Percentiles rank a stretch among this genome's conserved stretches.
Conservation (phyloP, 495 filamentous ascomycete genomes). For the Haplographium delicatum region DNA sequence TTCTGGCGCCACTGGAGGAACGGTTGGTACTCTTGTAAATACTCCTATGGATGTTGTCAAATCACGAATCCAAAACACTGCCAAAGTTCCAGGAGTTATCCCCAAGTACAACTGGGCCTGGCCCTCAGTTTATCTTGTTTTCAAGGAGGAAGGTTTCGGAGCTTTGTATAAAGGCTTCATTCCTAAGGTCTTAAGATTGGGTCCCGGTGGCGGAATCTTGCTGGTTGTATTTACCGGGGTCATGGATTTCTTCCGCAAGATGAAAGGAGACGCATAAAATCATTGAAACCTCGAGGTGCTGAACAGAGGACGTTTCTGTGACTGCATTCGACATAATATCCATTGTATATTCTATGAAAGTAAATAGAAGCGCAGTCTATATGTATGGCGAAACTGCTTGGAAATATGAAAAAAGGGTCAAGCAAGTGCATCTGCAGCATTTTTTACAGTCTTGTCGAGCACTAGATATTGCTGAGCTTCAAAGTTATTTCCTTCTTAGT, state of each 20-base stretch:
- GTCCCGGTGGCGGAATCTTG: constrained; percentile 86
- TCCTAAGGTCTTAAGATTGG: constrained; percentile 87
- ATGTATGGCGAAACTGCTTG: too few relatives aligned
- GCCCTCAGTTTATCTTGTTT: constrained; percentile 75
- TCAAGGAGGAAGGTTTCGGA: constrained; percentile 86
- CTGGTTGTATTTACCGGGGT: constrained; percentile 89
- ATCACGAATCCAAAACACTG: constrained; percentile 89
- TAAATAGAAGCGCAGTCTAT: neutral
- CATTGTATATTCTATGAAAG: constrained; percentile 7
- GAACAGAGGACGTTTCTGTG: neutral
- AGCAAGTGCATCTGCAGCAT: too few relatives aligned
- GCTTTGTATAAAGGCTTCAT: constrained; percentile 97
- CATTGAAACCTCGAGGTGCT: neutral
- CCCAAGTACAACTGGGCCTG: constrained; percentile 99
- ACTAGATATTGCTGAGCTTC: too few relatives aligned
- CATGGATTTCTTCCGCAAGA: constrained; percentile 77
- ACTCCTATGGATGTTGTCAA: constrained; percentile 98
- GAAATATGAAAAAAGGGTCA: too few relatives aligned
- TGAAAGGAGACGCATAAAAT: constrained; percentile 18
- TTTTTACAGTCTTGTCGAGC: too few relatives aligned
- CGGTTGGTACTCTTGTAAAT: constrained; percentile 88
- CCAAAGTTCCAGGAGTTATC: constrained; percentile 67
- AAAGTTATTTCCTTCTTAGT: too few relatives aligned
- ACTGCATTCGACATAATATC: too few relatives aligned
- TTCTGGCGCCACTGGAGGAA: constrained; percentile 82